Conservation (phyloP, 371 early-diverging fungal species). For the Haplosporangium sp. region DNA sequence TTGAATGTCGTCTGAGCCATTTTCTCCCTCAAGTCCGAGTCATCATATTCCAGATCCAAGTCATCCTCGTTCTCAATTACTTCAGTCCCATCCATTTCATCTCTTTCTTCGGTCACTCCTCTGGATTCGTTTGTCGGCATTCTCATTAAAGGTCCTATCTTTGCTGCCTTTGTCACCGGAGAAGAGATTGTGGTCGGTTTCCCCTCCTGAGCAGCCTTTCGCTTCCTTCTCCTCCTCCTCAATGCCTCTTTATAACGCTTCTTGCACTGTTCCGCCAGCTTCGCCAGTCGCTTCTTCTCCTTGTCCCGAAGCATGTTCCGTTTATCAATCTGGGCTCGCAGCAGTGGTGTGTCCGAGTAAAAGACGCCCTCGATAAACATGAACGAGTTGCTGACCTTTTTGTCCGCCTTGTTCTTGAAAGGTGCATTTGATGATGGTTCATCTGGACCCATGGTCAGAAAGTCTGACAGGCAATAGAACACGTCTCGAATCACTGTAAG, state of each 20-base stretch:
- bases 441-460: slow-evolving; percentile 55
- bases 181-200: too few relatives aligned
- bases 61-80: slow-evolving; percentile 1
- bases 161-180: too few relatives aligned
- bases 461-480: slow-evolving; percentile 66
- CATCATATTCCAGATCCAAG: slow-evolving; percentile 14
- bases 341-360: slow-evolving; percentile 63
- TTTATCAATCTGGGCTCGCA: slow-evolving; percentile 59
- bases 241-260: slow-evolving; percentile 7
- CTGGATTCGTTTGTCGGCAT: background rate
- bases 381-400: slow-evolving; percentile 63
- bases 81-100: background rate
- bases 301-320: slow-evolving; percentile 53
- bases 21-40: slow-evolving; percentile 11
- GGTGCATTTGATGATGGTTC: slow-evolving; percentile 20
- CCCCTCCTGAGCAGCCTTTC: background rate
- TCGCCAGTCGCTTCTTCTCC: slow-evolving; percentile 1
- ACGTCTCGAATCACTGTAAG: slow-evolving; percentile 66
- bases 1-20: background rate
- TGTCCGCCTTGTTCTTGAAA: slow-evolving; percentile 57
- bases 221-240: slow-evolving; percentile 1
- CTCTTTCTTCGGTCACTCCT: background rate
- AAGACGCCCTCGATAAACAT: slow-evolving; percentile 67
- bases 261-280: slow-evolving; percentile 4
- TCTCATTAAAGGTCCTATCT: background rate